Evolutionary conservation across 345 rosid genomes (phyloP).

Genomic region (Corchorus olitorius): DNA sequence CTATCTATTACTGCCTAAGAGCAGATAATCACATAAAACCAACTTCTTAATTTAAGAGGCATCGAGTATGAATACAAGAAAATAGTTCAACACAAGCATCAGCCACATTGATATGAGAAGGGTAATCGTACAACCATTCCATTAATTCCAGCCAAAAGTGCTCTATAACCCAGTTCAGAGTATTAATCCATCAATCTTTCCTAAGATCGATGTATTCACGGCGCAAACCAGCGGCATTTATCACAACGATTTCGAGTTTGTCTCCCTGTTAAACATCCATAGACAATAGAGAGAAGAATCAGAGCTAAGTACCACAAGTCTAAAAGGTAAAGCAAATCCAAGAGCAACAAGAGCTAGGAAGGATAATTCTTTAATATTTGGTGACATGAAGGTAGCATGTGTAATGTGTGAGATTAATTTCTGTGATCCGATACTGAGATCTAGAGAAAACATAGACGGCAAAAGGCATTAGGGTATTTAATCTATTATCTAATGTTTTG

Average conservation of each 20-base stretch:
- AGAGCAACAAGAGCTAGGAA: neutral
- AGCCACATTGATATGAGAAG: neutral
- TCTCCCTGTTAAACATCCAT: conserved; percentile 61
- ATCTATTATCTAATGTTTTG: neutral
- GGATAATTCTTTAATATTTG: neutral
- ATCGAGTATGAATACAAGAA: neutral
- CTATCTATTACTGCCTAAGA: neutral
- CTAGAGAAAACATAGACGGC: neutral
- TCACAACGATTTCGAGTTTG: conserved; percentile 74
- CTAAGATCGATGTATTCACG: conserved; percentile 80
- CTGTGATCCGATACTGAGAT: neutral
- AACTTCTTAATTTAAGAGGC: conserved; percentile 1
- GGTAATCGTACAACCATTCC: neutral
- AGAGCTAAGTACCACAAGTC: neutral
- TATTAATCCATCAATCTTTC: conserved; percentile 61
- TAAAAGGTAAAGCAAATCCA: neutral
- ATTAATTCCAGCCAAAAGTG: neutral
- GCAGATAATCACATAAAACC: neutral
- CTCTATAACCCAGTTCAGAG: neutral
- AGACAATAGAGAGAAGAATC: neutral
- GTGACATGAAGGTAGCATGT: neutral
- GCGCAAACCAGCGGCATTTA: conserved; percentile 70
- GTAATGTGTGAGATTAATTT: neutral
- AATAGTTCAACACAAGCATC: conserved; percentile 9
- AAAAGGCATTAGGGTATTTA: neutral